phyloP scores from a whole-genome alignment of 805 yeast genomes.

The Wickerhamomyces mucosus region DNA sequence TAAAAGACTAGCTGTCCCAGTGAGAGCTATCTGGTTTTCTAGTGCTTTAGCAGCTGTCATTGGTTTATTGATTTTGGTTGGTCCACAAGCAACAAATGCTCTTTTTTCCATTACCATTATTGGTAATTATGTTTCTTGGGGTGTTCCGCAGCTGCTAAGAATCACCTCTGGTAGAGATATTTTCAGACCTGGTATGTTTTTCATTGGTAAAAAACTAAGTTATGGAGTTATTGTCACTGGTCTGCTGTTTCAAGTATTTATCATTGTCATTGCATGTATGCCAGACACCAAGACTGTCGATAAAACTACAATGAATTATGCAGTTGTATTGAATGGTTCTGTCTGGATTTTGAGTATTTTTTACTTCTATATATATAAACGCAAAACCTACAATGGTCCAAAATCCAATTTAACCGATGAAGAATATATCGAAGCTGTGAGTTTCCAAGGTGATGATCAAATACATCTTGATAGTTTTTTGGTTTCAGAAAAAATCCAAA shows the following conservation, averaged over 20 bases:
- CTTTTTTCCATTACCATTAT: conserved; percentile 33
- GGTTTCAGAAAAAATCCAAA: no score
- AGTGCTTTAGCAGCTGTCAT: conserved; percentile 26
- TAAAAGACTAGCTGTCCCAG: conserved; percentile 46
- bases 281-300: conserved; percentile 34
- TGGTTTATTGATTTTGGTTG: conserved; percentile 31
- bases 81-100: conserved; percentile 34
- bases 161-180: conserved; percentile 36
- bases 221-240: conserved; percentile 38
- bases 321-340: conserved; percentile 55
- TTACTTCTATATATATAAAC: conserved; percentile 45
- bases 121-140: conserved; percentile 34
- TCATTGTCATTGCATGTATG: conserved; percentile 51
- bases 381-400: conserved; percentile 51
- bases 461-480: no score
- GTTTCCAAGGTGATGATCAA: conserved; percentile 6
- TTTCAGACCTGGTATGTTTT: conserved; percentile 60
- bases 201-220: conserved; percentile 42
- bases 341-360: conserved; percentile 45
- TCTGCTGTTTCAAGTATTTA: conserved; percentile 39
- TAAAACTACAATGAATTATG: conserved; percentile 56
- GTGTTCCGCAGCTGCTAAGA: conserved; percentile 28
- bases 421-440: conserved; percentile 12
- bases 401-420: conserved; percentile 22
- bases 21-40: conserved; percentile 45